A percentile compares a stretch with the other conserved stretches of the same genome.
These are phyloP conservation scores for Lathyrus sativus DNA, from an alignment of 306 rosid species.

Conservation along the genomic window DNA sequence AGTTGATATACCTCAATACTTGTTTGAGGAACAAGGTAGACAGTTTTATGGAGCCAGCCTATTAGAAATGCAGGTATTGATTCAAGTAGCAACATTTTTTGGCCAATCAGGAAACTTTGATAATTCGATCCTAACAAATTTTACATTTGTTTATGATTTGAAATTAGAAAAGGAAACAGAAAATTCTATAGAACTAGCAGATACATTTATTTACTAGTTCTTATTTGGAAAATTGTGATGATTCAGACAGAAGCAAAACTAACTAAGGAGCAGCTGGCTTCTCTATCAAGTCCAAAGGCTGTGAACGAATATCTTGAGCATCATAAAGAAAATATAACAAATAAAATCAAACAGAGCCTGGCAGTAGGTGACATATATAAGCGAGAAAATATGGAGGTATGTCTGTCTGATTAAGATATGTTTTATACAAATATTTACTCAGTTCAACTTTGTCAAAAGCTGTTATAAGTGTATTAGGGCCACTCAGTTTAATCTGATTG, in stretches of 20 bases:
- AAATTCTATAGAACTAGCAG: background rate
- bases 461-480: background rate
- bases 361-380: slow-evolving; percentile 94
- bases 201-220: background rate
- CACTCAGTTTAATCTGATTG: slow-evolving; percentile 26
- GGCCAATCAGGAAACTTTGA: slow-evolving; percentile 20
- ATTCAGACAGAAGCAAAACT: slow-evolving; percentile 71
- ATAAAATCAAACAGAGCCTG: slow-evolving; percentile 82
- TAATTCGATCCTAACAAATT: background rate
- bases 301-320: slow-evolving; percentile 80
- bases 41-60: slow-evolving; percentile 90
- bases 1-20: slow-evolving; percentile 79
- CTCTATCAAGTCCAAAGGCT: slow-evolving; percentile 85
- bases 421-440: slow-evolving; percentile 11
- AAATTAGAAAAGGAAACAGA: background rate
- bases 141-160: slow-evolving; percentile 12
- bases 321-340: slow-evolving; percentile 77
- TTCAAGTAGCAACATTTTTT: slow-evolving; percentile 22
- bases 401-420: slow-evolving; percentile 27
- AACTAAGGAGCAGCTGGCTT: slow-evolving; percentile 74
- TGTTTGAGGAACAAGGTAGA: slow-evolving; percentile 96
- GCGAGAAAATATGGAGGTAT: slow-evolving; percentile 90
- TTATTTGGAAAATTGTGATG: slow-evolving; percentile 34
- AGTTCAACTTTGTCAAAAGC: slow-evolving; percentile 13
- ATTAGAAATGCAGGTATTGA: slow-evolving; percentile 79